These are phyloP conservation scores for bread wheat (Triticum aestivum) DNA, from an alignment of 176 grass and related monocot species.

Conservation along the genomic window IWGSC_CS_RefSeq_v2.1 NC_057798.1:175594699-175595198, in stretches of 20 bases:
- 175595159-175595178: neutral
- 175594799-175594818: neutral
- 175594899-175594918: conserved; percentile 20
- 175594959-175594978: neutral
- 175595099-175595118: neutral
- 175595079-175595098: neutral
- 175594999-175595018: neutral
- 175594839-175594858: neutral
- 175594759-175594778: neutral
- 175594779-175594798: neutral
- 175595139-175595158: neutral
- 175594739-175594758: conserved; percentile 14
- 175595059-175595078: neutral
- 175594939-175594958: conserved; percentile 19
- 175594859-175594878: neutral
- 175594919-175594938: conserved; percentile 6
- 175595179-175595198: neutral
- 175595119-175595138: neutral
- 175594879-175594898: neutral
- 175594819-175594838: neutral
- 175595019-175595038: conserved; percentile 5
- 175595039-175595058: neutral
- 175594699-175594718: neutral
- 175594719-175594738: neutral
- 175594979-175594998: neutral